These are phyloP conservation scores for Pisolithus thermaeus DNA, from an alignment of 1,284 basidiomycete genomes.

Conservation along the genomic window DNA sequence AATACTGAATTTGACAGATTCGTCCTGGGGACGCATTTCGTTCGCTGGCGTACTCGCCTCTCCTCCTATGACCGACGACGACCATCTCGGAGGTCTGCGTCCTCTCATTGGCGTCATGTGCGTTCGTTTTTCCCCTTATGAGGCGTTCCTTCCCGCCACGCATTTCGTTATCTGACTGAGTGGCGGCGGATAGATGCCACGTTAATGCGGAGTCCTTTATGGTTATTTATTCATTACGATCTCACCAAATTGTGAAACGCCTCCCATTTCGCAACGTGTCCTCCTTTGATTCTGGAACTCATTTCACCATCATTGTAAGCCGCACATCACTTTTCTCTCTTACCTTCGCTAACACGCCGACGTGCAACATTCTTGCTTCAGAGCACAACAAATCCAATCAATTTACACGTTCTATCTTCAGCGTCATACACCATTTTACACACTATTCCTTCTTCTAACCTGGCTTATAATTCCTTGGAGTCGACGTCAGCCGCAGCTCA, in stretches of 20 bases:
- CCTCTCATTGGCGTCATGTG: conserved; percentile 57
- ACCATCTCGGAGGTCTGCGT: conserved; percentile 30
- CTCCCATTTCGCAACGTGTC: conserved; percentile 39
- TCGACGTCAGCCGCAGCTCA: conserved; percentile 16
- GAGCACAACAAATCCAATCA: conserved; percentile 53
- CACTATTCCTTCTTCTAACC: conserved; percentile 44
- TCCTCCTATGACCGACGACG: conserved; percentile 22
- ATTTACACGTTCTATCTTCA: conserved; percentile 53
- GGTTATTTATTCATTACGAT: conserved; percentile 56
- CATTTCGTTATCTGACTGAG: conserved; percentile 5
- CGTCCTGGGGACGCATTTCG: conserved; percentile 34
- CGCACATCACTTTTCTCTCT: background rate
- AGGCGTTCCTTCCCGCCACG: conserved; percentile 1
- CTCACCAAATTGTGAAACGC: conserved; percentile 49
- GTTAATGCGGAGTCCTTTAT: conserved; percentile 31
- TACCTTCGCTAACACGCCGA: conserved; percentile 1
- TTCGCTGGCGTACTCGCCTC: conserved; percentile 42
- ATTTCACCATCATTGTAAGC: conserved; percentile 58
- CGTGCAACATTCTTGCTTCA: conserved; percentile 19
- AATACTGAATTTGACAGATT: conserved; percentile 25
- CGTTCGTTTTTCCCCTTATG: conserved; percentile 20
- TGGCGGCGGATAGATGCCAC: conserved; percentile 14
- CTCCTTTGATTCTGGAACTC: conserved; percentile 44
- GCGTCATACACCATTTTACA: conserved; percentile 47
- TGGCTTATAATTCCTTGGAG: conserved; percentile 18